Evolutionary conservation across 2,329 filamentous ascomycete genomes (phyloP).

Genomic region (Aspergillus sp.): DNA sequence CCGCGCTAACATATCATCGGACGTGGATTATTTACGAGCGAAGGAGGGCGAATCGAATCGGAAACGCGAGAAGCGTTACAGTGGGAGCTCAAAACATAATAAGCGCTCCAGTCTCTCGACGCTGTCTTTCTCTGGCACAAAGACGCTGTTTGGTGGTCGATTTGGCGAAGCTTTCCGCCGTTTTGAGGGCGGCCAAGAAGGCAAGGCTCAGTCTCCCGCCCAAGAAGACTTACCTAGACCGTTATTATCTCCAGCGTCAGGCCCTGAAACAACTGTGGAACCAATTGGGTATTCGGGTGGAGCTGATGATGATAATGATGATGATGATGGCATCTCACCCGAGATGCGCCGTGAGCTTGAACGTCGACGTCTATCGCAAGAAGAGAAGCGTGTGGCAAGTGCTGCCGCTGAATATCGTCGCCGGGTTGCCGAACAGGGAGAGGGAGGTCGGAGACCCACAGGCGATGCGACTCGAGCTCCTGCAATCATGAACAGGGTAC

Average conservation of each 20-base stretch:
- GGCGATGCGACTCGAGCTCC: constrained; percentile 63
- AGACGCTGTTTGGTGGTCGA: constrained; percentile 79
- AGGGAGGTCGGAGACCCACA: constrained; percentile 47
- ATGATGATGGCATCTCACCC: constrained; percentile 65
- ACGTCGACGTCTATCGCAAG: constrained; percentile 74
- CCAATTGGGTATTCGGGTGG: constrained; percentile 69
- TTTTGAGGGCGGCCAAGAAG: constrained; percentile 64
- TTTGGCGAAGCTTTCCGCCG: constrained; percentile 93
- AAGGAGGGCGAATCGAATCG: constrained; percentile 66
- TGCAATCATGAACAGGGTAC: constrained; percentile 90
- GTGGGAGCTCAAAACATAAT: constrained; percentile 59
- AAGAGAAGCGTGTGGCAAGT: constrained; percentile 85
- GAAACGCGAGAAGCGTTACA: constrained; percentile 56
- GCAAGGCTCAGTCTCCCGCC: constrained; percentile 39
- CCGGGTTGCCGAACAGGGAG: constrained; percentile 65
- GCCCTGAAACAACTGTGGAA: constrained; percentile 73
- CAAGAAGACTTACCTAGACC: constrained; percentile 44
- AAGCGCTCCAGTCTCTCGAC: constrained; percentile 73
- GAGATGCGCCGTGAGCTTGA: constrained; percentile 91
- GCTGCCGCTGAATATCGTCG: constrained; percentile 86
- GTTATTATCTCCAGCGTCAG: constrained; percentile 57
- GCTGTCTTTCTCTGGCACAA: constrained; percentile 69
- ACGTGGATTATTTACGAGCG: constrained; percentile 77
- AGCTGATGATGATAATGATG: constrained; percentile 19
- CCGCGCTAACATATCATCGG: constrained; percentile 66